These are phyloP conservation scores for Gelatoporia subvermispora DNA, from an alignment of 768 basidiomycete species.

Conservation along the genomic window DNA sequence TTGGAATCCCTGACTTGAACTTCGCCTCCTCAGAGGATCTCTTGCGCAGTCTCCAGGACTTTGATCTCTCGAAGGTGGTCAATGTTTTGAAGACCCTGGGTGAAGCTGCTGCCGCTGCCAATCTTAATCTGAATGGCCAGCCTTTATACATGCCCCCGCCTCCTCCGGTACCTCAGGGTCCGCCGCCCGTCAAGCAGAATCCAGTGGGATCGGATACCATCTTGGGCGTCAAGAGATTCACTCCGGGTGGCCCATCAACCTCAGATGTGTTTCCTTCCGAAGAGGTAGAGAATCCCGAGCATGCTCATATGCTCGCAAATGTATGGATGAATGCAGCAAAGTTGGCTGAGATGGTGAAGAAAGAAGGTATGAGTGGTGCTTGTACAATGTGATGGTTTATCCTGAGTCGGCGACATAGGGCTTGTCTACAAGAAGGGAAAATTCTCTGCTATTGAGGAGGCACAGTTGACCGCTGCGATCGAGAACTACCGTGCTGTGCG, in stretches of 20 bases:
- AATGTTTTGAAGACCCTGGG: constrained; percentile 60
- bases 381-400: not conserved
- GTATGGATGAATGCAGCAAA: constrained; percentile 75
- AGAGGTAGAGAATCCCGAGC: constrained; percentile 44
- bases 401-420: constrained; percentile 35
- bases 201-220: constrained; percentile 40
- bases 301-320: constrained; percentile 66
- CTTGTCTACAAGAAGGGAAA: constrained; percentile 87
- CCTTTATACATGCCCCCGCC: constrained; percentile 21
- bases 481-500: constrained; percentile 56
- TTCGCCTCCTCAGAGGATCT: constrained; percentile 67
- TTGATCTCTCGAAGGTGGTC: constrained; percentile 70
- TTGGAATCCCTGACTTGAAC: constrained; percentile 28
- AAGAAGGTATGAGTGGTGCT: constrained; percentile 46
- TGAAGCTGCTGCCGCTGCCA: constrained; percentile 47
- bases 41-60: constrained; percentile 63
- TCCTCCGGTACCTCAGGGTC: constrained; percentile 16
- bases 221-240: constrained; percentile 29
- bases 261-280: constrained; percentile 25
- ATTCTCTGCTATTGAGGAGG: constrained; percentile 75
- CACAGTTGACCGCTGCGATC: constrained; percentile 60
- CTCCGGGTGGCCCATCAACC: not conserved
- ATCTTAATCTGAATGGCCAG: constrained; percentile 24
- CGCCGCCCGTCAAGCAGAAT: constrained; percentile 36
- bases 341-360: constrained; percentile 61